Evolutionary conservation across 257 asterid genomes (phyloP), one percentile per base, ranked within the genome.

Genomic region (Rauvolfia tetraphylla): DNA sequence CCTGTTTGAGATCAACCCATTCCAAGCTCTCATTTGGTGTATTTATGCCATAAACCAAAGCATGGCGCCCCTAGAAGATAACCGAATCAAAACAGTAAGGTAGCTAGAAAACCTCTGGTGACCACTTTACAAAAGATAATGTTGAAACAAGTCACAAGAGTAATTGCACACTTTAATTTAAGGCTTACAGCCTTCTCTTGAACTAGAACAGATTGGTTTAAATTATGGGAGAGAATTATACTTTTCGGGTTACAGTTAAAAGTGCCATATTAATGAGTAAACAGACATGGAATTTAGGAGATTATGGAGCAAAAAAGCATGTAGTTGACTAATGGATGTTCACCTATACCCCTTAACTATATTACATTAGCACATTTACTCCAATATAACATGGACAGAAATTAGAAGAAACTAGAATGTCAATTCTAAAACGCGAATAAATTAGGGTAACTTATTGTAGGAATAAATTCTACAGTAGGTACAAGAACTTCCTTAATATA

Each of bases 1-100:
- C 99, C 97, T 91, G 97, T 85, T 92, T 90, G 84, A 95, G 87
- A 88, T 91, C 86, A 61, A 92, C 97, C 97, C 94, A 90, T 85
- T 92, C 97, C 88, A 86, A 78, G 72, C 89, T 89, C 38, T 87
- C 94, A 76, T 85, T 89, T 62, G 94, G 88, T 2, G 96, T 90
- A 78, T 86, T 82, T 81, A 87, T 87, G 76, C 90, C 96, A 87
- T 95, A 95, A 74, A 92, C 94, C 89, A 95, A 81, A 69, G 96
- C 90, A 92, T 95, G 96, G 71, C 88, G 89, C 54, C 97, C 99
- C 98, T 94, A 88, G 77, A 81, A 74, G 77, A 82, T 9, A 34
- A 82, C 49, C 71, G 74, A 36, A 70, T n/a, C 39, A 71, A 44
- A 62, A 69, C 67, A 59, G 57, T 72, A 57, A 59, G 67, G 48